Percentiles rank a stretch among this genome's conserved stretches.
Conservation (phyloP, 23 red algal species). For the Gracilaria caudata region DNA sequence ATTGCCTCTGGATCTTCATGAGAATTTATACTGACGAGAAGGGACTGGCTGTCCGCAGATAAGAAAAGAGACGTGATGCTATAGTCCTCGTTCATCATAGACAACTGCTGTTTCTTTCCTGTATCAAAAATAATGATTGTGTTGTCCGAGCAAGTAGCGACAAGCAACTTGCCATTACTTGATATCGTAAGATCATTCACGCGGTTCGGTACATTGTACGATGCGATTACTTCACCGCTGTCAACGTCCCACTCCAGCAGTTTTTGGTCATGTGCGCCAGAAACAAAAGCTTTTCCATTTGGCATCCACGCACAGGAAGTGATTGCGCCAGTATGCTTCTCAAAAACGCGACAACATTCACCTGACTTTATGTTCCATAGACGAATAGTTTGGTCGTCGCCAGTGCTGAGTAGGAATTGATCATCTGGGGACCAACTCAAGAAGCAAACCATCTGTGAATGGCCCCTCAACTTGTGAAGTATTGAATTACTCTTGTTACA, state of each 20-base stretch:
- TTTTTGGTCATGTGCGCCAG: conserved; percentile 69
- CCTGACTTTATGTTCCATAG: conserved; percentile 87
- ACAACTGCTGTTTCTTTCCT: conserved; percentile 31
- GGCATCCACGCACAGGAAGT: conserved; percentile 96
- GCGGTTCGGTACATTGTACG: conserved; percentile 40
- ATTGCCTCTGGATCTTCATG: conserved; percentile 48
- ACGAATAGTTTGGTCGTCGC: conserved; percentile 76
- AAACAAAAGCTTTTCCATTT: conserved; percentile 73
- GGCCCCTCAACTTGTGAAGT: conserved; percentile 69
- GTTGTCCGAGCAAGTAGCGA: conserved; percentile 80
- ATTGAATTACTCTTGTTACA: conserved; percentile 52
- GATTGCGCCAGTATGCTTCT: conserved; percentile 74
- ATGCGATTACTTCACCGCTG: conserved; percentile 34
- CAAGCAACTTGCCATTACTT: conserved; percentile 60
- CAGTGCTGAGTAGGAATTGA: conserved; percentile 66
- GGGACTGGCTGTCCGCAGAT: conserved; percentile 61
- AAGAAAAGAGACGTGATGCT: conserved; percentile 87
- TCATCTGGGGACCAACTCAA: conserved; percentile 93
- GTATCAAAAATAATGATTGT: conserved; percentile 78
- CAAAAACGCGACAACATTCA: conserved; percentile 50
- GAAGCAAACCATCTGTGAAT: conserved; percentile 79
- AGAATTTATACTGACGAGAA: conserved; percentile 78
- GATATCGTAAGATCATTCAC: conserved; percentile 84
- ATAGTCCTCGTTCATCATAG: conserved; percentile 61
- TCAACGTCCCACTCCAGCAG: conserved; percentile 74